Conservation (phyloP, 2,329 filamentous ascomycete species). For the Fusarium sp. region DNA sequence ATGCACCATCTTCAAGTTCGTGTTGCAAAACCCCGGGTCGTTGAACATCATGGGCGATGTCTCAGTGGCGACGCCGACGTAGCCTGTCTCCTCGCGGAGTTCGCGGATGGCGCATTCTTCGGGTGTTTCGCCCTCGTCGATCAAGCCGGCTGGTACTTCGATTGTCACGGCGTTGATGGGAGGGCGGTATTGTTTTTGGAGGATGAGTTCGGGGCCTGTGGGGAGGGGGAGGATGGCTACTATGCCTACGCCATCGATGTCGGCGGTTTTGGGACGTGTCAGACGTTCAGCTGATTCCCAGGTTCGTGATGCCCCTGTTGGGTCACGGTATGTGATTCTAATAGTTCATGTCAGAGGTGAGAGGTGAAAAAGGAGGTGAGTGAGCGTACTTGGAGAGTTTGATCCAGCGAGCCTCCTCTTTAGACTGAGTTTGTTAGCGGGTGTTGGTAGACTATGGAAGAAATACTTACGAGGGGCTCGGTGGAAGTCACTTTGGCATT, state of each 20-base stretch:
- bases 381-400: constrained; percentile 63
- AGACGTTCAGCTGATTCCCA: constrained; percentile 80
- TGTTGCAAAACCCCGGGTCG: constrained; percentile 74
- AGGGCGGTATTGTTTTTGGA: constrained; percentile 74
- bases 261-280: constrained; percentile 68
- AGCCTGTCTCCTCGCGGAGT: constrained; percentile 73
- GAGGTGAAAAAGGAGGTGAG: background rate
- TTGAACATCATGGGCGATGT: constrained; percentile 74
- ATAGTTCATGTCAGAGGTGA: background rate
- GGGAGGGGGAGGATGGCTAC: constrained; percentile 71
- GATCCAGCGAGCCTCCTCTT: constrained; percentile 67
- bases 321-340: constrained; percentile 72
- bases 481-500: constrained; percentile 56
- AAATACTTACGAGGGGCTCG: constrained; percentile 54
- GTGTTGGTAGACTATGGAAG: background rate
- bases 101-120: constrained; percentile 71
- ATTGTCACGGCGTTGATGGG: constrained; percentile 68
- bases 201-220: constrained; percentile 63
- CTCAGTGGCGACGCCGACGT: constrained; percentile 63
- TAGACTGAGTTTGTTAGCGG: constrained; percentile 47
- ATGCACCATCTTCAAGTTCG: constrained; percentile 75
- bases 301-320: constrained; percentile 64
- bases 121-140: constrained; percentile 69
- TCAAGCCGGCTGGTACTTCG: constrained; percentile 71
- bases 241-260: constrained; percentile 79